Evolutionary conservation across 2,329 filamentous ascomycete species (phyloP).

Genomic region (Domatiomyces catenatus): DNA sequence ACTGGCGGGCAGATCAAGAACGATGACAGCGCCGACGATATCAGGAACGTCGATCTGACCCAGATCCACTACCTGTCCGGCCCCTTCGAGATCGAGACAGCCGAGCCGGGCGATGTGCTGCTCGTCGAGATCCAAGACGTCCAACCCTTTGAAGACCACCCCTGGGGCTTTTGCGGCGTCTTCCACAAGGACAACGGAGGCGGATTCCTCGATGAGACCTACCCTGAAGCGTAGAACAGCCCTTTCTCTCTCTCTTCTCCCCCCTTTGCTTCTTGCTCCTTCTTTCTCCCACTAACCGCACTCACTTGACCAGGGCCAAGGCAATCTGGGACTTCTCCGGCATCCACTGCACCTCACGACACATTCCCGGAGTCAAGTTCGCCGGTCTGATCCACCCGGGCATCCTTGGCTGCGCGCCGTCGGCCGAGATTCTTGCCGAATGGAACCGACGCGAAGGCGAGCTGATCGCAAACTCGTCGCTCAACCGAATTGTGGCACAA

Average conservation of each 20-base stretch:
- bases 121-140: slow-evolving; percentile 87
- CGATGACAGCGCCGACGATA: slow-evolving; percentile 70
- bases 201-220: slow-evolving; percentile 75
- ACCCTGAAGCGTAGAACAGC: slow-evolving; percentile 53
- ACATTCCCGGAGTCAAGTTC: slow-evolving; percentile 77
- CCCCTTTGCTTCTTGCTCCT: not conserved
- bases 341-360: slow-evolving; percentile 68
- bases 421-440: slow-evolving; percentile 55
- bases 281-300: not conserved
- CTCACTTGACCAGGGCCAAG: slow-evolving; percentile 42
- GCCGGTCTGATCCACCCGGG: slow-evolving; percentile 82
- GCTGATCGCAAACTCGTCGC: slow-evolving; percentile 52
- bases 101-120: slow-evolving; percentile 70
- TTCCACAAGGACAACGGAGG: slow-evolving; percentile 72
- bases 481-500: slow-evolving; percentile 57
- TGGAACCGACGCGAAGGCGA: slow-evolving; percentile 78
- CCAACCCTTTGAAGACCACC: slow-evolving; percentile 68
- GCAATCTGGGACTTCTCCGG: slow-evolving; percentile 66
- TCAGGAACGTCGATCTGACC: slow-evolving; percentile 71
- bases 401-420: slow-evolving; percentile 79
- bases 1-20: slow-evolving; percentile 66
- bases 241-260: not conserved
- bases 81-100: slow-evolving; percentile 72
- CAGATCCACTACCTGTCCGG: slow-evolving; percentile 77
- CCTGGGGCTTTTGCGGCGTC: slow-evolving; percentile 80